These are phyloP conservation scores for Penicillium verhagenii DNA, from an alignment of 495 filamentous ascomycete genomes.

Conservation along the genomic window DNA sequence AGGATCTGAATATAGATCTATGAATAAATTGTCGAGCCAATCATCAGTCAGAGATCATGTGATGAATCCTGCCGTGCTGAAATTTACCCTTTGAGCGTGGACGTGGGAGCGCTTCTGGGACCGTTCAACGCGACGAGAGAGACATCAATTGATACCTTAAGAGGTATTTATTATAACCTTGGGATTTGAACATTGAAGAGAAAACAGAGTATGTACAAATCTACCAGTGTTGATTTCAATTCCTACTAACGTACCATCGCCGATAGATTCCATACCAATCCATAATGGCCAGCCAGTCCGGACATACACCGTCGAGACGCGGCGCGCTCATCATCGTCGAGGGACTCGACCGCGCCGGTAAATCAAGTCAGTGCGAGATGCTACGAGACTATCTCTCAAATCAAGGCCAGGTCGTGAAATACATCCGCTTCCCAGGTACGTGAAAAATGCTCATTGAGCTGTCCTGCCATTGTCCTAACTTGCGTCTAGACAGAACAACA, in stretches of 20 bases:
- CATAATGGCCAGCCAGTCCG: conserved; percentile 18
- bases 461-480: conserved; percentile 16
- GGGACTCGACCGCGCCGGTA: conserved; percentile 90
- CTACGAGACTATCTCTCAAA: conserved; percentile 63
- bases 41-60: too few relatives aligned
- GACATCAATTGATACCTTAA: too few relatives aligned
- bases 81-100: background rate
- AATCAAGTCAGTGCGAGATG: conserved; percentile 86
- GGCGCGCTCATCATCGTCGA: conserved; percentile 87
- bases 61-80: background rate
- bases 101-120: background rate
- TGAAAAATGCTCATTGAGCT: background rate
- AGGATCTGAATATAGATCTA: too few relatives aligned
- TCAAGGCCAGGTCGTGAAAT: conserved; percentile 62
- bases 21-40: too few relatives aligned
- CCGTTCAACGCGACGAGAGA: background rate
- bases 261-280: too few relatives aligned
- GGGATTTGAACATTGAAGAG: too few relatives aligned
- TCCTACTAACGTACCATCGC: too few relatives aligned
- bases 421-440: conserved; percentile 87
- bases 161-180: background rate
- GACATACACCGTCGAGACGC: conserved; percentile 36
- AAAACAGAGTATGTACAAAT: too few relatives aligned
- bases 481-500: conserved; percentile 71
- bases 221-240: too few relatives aligned